Conservation (phyloP, 1,284 basidiomycete genomes). For the Trametes hirsuta region DNA sequence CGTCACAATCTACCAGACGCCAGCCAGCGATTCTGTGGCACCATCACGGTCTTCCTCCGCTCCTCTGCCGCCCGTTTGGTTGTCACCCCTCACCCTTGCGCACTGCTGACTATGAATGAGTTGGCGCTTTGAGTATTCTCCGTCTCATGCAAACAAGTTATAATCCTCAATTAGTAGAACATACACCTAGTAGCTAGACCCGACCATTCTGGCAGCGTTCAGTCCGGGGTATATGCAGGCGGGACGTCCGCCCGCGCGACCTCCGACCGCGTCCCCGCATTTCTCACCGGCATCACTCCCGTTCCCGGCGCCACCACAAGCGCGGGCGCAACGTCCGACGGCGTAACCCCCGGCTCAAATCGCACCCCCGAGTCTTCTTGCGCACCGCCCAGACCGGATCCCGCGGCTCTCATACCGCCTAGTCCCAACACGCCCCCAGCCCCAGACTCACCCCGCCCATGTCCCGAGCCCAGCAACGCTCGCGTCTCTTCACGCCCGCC, state of each 20-base stretch:
- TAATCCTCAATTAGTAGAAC: too few species aligned
- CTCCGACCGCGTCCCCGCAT: constrained; percentile 10
- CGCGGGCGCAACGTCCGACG: constrained; percentile 15
- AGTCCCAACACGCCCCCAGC: background rate
- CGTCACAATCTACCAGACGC: too few species aligned
- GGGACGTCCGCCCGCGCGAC: constrained; percentile 19
- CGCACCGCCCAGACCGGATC: background rate
- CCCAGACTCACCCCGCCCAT: background rate
- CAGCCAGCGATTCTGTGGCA: too few species aligned
- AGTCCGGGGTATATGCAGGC: constrained; percentile 17
- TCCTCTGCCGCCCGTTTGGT: too few species aligned
- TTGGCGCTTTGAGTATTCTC: too few species aligned
- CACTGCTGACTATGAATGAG: too few species aligned
- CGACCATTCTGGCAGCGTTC: background rate
- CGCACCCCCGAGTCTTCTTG: constrained; percentile 17
- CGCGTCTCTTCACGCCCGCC: background rate
- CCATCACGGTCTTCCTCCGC: too few species aligned
- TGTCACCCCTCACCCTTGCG: too few species aligned
- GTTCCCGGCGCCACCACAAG: constrained; percentile 3
- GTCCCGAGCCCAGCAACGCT: background rate
- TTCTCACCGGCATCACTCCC: constrained; percentile 3
- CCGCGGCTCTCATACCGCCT: background rate
- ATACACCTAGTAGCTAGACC: too few species aligned
- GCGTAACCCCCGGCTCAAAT: constrained; percentile 16
- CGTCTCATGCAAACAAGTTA: too few species aligned